A percentile compares a stretch with the other conserved stretches of the same genome.
Evolutionary conservation across 257 asterid species (phyloP).

Genomic region (Leptodermis oblonga): DNA sequence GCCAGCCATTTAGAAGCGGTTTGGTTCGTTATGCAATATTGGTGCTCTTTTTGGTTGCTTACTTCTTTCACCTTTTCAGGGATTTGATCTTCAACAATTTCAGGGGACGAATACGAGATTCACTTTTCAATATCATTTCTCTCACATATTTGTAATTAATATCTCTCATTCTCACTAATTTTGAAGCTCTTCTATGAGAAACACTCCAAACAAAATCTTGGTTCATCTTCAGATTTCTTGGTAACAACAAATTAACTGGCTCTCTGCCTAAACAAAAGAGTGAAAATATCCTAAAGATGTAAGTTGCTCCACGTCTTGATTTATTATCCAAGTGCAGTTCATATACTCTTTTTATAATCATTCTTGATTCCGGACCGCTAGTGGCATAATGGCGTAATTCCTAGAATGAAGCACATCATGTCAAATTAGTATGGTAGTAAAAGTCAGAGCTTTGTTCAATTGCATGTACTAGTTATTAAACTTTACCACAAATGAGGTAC

Average conservation of each 20-base stretch:
- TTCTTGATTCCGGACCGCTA: too few relatives aligned
- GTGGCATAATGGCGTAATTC: too few relatives aligned
- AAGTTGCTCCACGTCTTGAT: conserved; percentile 14
- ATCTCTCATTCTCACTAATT: conserved; percentile 2
- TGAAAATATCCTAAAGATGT: conserved; percentile 47
- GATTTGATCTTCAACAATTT: conserved; percentile 89
- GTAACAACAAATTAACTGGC: conserved; percentile 65
- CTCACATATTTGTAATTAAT: conserved; percentile 50
- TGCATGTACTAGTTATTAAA: background rate
- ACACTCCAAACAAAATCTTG: background rate
- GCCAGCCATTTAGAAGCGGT: background rate
- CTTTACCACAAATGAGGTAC: background rate
- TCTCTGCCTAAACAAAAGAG: conserved; percentile 46
- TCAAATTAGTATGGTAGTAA: too few relatives aligned
- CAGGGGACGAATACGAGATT: conserved; percentile 50
- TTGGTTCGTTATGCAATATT: background rate
- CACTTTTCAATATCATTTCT: conserved; percentile 46
- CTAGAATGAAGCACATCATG: too few relatives aligned
- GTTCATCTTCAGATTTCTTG: conserved; percentile 64
- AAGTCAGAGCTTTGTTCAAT: too few relatives aligned
- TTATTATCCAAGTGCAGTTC: background rate
- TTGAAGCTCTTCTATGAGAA: conserved; percentile 2
- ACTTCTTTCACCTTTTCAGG: conserved; percentile 36
- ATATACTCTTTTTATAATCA: background rate
- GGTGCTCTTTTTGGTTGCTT: background rate